Conservation (phyloP, 768 basidiomycete genomes). For the Phylloporus sp. region DNA sequence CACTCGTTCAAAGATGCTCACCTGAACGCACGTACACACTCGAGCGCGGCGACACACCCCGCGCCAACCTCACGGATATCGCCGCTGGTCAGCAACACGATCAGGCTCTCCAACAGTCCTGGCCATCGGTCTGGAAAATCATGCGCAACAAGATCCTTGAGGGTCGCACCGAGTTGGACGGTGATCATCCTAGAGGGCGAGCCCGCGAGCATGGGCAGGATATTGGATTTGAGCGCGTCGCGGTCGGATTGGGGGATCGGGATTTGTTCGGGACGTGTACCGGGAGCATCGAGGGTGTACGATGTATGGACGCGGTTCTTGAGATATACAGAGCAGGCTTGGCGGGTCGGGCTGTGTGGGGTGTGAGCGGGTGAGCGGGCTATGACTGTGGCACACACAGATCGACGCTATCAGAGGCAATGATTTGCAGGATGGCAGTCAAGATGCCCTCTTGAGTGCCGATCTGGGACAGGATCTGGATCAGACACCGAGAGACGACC, state of each 20-base stretch:
- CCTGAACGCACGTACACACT: constrained; percentile 63
- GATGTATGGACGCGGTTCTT: constrained; percentile 80
- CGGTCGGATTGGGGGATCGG: constrained; percentile 68
- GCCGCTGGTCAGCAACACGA: constrained; percentile 55
- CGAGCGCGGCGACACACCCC: constrained; percentile 73
- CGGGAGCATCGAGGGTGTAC: constrained; percentile 49
- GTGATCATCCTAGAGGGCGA: constrained; percentile 66
- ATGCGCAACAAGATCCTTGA: constrained; percentile 68
- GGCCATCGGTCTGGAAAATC: constrained; percentile 84
- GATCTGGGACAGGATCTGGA: constrained; percentile 43
- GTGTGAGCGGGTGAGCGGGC: constrained; percentile 6
- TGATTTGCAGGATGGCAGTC: constrained; percentile 80
- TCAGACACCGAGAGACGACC: background rate
- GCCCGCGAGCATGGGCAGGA: constrained; percentile 66
- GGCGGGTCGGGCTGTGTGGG: constrained; percentile 63
- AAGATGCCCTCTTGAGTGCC: constrained; percentile 79
- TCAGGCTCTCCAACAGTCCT: constrained; percentile 61
- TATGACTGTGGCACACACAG: constrained; percentile 56
- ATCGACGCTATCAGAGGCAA: constrained; percentile 73
- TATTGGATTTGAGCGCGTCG: constrained; percentile 61
- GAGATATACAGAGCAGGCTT: constrained; percentile 82
- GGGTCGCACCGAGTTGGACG: constrained; percentile 67
- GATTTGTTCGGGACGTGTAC: constrained; percentile 53
- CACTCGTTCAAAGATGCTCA: background rate
- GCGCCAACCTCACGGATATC: constrained; percentile 75